phyloP scores from a whole-genome alignment of 306 rosid genomes.

The Urtica urens region DNA sequence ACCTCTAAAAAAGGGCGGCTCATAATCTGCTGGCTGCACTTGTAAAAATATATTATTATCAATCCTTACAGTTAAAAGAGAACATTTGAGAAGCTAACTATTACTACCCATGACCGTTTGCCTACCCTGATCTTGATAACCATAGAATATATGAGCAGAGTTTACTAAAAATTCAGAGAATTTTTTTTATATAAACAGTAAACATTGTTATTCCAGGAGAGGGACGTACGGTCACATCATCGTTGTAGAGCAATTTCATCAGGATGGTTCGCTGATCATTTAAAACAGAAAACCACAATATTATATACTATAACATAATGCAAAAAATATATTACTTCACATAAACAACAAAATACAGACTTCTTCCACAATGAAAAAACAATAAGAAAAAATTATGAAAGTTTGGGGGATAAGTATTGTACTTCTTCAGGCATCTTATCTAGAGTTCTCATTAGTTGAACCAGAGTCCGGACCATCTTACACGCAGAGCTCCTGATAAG shows the following conservation, averaged over 20 bases:
- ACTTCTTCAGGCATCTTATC: constrained; percentile 98
- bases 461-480: constrained; percentile 90
- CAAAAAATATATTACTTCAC: background rate
- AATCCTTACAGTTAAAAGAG: background rate
- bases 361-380: background rate
- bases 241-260: constrained; percentile 87
- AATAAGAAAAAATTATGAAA: constrained; percentile 7
- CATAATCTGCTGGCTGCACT: constrained; percentile 92
- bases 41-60: constrained; percentile 6
- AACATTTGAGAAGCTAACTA: background rate
- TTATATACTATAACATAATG: too few species aligned
- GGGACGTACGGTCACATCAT: constrained; percentile 66
- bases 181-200: too few species aligned
- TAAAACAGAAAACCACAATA: background rate
- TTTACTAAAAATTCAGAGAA: too few species aligned
- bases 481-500: constrained; percentile 87
- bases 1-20: constrained; percentile 91
- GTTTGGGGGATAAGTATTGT: constrained; percentile 13
- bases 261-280: constrained; percentile 71
- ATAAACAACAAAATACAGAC: constrained; percentile 1
- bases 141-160: too few species aligned
- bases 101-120: too few species aligned
- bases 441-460: constrained; percentile 95
- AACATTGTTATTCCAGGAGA: constrained; percentile 11
- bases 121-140: too few species aligned